Evolutionary conservation across 2,329 filamentous ascomycete species (phyloP), one percentile per base, ranked within the genome.

Genomic region (Coleophoma eucalyptorum): DNA sequence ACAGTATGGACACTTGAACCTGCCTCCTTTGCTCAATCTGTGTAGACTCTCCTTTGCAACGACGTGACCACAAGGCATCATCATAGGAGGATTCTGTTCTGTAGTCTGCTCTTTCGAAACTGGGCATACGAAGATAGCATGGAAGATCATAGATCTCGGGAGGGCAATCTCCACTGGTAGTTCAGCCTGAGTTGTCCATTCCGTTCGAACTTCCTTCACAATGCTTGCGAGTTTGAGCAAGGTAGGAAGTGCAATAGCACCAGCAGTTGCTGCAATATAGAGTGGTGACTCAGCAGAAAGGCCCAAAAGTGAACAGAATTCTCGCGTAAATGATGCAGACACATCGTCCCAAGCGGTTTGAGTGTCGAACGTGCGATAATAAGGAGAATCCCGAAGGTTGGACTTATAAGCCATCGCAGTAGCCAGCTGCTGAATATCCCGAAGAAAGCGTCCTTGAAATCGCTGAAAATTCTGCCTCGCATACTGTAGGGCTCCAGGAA

Each of bases 1-100:
- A 65, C 94, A 99, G 66, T 99, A 99, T 0, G 94, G 94, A 63
- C 94, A 99, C 69, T 99, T 99, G 77, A 95, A 95, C 53, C 87
- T 76, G 40, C 75, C 80, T 0, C 87, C 86, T 70, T 95, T 96
- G 49, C 85, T 85, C 40, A 97, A 77, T 63, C 84, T 85, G 53
- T 87, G 82, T 46, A 99, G 72, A 33, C 87, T 91, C 63, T 97
- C 92, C 57, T 85, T 81, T 16, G 91, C 92, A 53, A 99, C 86
- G 48, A 97, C 93, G 71, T 99, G 94, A 5, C 94, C 93, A 65
- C 94, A 99, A 0, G 90, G 89, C 65, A 99, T 84, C 81, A 97
- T 94, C 88, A 97, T 95, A 2, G 94, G 91, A 11, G 94, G 94
- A 67, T 99, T 99, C 20, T 79, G 73, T 63, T 96, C 91, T 0